A percentile compares a stretch with the other conserved stretches of the same genome.
Evolutionary conservation across 2,329 filamentous ascomycete genomes (phyloP).

Genomic region (Hymenoscyphus fraxineus): DNA sequence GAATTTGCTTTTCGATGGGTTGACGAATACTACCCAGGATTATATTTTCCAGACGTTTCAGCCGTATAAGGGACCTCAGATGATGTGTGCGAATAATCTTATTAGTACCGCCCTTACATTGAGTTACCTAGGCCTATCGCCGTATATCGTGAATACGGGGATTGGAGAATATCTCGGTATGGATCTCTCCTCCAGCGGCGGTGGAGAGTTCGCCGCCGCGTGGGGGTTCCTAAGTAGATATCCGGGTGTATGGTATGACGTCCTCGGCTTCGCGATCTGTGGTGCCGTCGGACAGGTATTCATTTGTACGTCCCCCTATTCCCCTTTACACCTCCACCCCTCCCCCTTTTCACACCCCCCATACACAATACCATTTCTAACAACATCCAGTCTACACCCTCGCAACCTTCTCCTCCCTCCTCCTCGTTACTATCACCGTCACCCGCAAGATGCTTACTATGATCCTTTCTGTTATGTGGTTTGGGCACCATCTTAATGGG

Average conservation of each 20-base stretch:
- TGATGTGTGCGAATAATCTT: slow-evolving; percentile 98
- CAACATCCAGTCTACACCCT: slow-evolving; percentile 71
- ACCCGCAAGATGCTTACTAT: slow-evolving; percentile 99
- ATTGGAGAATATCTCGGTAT: slow-evolving; percentile 64
- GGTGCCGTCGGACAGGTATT: slow-evolving; percentile 95
- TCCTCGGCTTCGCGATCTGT: slow-evolving; percentile 83
- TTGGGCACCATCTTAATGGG: slow-evolving; percentile 78
- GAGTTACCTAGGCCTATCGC: slow-evolving; percentile 71
- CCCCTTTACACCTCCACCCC: too few species aligned
- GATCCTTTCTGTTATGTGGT: slow-evolving; percentile 92
- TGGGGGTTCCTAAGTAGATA: slow-evolving; percentile 75
- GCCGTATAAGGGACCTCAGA: slow-evolving; percentile 86
- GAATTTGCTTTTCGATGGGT: slow-evolving; percentile 90
- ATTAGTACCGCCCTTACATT: slow-evolving; percentile 77
- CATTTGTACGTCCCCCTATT: slow-evolving; percentile 60
- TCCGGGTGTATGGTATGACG: slow-evolving; percentile 79
- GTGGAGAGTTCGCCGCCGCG: slow-evolving; percentile 77
- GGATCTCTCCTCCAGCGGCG: slow-evolving; percentile 55
- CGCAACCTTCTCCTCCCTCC: slow-evolving; percentile 82
- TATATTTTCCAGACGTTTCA: slow-evolving; percentile 81
- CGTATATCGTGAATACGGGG: slow-evolving; percentile 69
- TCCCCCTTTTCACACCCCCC: too few species aligned
- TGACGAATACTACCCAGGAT: slow-evolving; percentile 96
- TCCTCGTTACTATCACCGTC: slow-evolving; percentile 94
- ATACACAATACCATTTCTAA: too few species aligned